Evolutionary conservation across 345 rosid genomes (phyloP).

Genomic region (Cardamine occulta): DNA sequence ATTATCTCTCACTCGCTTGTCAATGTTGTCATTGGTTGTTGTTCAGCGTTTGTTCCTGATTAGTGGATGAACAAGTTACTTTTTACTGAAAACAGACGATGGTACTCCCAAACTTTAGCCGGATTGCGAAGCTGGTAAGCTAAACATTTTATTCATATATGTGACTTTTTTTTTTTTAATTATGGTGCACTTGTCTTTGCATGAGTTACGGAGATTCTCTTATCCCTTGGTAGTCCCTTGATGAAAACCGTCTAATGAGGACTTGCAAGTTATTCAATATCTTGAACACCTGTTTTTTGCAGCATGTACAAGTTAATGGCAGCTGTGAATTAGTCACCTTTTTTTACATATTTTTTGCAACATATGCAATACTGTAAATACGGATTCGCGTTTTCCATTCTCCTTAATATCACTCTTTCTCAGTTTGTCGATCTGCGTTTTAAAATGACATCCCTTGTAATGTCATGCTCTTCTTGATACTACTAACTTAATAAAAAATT

Average conservation of each 20-base stretch:
- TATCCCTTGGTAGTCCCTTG: background rate
- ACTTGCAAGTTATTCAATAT: constrained; percentile 15
- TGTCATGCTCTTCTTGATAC: constrained; percentile 22
- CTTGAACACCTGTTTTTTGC: background rate
- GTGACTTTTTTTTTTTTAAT: background rate
- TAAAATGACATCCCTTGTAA: background rate
- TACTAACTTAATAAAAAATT: background rate
- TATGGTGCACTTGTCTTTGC: constrained; percentile 18
- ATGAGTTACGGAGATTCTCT: background rate
- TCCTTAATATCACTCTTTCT: constrained; percentile 14
- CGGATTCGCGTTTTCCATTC: background rate
- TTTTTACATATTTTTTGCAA: background rate
- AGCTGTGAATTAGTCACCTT: constrained; percentile 12
- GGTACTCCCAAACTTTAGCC: constrained; percentile 86
- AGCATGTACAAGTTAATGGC: background rate
- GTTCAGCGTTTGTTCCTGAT: constrained; percentile 19
- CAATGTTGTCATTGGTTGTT: constrained; percentile 26
- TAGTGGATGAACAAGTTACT: constrained; percentile 13
- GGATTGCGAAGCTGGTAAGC: constrained; percentile 81
- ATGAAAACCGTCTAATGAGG: constrained; percentile 3
- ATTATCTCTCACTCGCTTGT: constrained; percentile 9
- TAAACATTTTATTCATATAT: constrained; percentile 10
- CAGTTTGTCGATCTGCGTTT: background rate
- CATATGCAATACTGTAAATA: constrained; percentile 4
- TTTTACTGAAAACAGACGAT: constrained; percentile 63